Percentiles rank a stretch among this genome's conserved stretches.
phyloP scores from a whole-genome alignment of 2,329 filamentous ascomycete species.

The Didymella keratinophila region DNA sequence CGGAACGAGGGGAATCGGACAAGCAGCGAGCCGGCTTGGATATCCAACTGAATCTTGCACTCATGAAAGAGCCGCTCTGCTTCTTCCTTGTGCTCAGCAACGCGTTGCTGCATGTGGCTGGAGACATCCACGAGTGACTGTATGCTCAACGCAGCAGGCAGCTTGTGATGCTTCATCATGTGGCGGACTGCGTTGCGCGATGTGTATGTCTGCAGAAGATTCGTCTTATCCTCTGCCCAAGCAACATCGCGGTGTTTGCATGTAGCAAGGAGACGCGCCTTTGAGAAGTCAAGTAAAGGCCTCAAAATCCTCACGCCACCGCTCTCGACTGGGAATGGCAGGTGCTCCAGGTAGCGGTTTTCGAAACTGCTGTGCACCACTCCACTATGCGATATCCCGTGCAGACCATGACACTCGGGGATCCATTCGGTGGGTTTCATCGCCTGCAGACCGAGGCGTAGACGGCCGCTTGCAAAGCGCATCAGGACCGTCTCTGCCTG shows the following conservation, averaged over 20 bases:
- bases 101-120: slow-evolving; percentile 60
- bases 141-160: slow-evolving; percentile 76
- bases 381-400: slow-evolving; percentile 66
- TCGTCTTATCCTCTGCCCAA: slow-evolving; percentile 89
- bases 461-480: slow-evolving; percentile 73
- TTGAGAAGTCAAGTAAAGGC: slow-evolving; percentile 74
- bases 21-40: slow-evolving; percentile 46
- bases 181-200: slow-evolving; percentile 80
- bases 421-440: slow-evolving; percentile 72
- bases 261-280: slow-evolving; percentile 76
- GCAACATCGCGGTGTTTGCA: slow-evolving; percentile 71
- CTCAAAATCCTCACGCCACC: slow-evolving; percentile 73
- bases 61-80: slow-evolving; percentile 64
- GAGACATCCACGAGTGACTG: slow-evolving; percentile 60
- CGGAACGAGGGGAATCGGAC: slow-evolving; percentile 39
- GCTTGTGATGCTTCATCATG: slow-evolving; percentile 63
- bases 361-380: neutral
- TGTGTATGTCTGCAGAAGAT: slow-evolving; percentile 78
- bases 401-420: slow-evolving; percentile 82
- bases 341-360: neutral
- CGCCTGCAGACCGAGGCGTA: slow-evolving; percentile 74
- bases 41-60: slow-evolving; percentile 56
- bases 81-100: slow-evolving; percentile 59
- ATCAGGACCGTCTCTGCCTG: slow-evolving; percentile 89
- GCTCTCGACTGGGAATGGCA: slow-evolving; percentile 58